Evolutionary conservation across 2,329 filamentous ascomycete species (phyloP).

Genomic region (Botrytis porri): DNA sequence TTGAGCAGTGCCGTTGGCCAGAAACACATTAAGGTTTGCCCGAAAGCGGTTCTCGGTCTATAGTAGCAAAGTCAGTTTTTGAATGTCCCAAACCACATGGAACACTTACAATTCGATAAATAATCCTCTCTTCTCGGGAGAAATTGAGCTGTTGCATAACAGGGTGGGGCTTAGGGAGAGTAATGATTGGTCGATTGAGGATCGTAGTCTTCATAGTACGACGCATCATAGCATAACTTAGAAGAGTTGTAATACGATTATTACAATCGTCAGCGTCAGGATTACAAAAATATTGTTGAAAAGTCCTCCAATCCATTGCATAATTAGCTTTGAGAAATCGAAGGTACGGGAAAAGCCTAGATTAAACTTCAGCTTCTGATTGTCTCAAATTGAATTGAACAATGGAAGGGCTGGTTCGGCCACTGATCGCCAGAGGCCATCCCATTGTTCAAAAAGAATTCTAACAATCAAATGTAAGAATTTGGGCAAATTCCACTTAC

Average conservation of each 20-base stretch:
- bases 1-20: slow-evolving; percentile 25
- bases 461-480: not conserved
- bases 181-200: slow-evolving; percentile 52
- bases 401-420: too few species aligned
- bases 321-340: slow-evolving; percentile 36
- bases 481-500: slow-evolving; percentile 23
- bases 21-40: slow-evolving; percentile 30
- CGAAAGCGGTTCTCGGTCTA: slow-evolving; percentile 40
- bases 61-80: slow-evolving; percentile 29
- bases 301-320: slow-evolving; percentile 32
- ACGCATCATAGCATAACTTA: slow-evolving; percentile 49
- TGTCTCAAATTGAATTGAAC: slow-evolving; percentile 2
- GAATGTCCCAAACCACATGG: slow-evolving; percentile 8
- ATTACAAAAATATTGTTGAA: slow-evolving; percentile 36
- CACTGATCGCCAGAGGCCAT: too few species aligned
- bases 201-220: slow-evolving; percentile 53
- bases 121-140: slow-evolving; percentile 48
- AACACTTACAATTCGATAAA: slow-evolving; percentile 54
- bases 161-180: slow-evolving; percentile 49
- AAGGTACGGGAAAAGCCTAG: slow-evolving; percentile 36
- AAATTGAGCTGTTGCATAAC: slow-evolving; percentile 46
- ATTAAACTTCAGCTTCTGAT: slow-evolving; percentile 16
- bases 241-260: slow-evolving; percentile 29
- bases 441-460: not conserved
- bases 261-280: slow-evolving; percentile 26